These are phyloP conservation scores for Fusarium pseudocircinatum DNA, from an alignment of 2,329 filamentous ascomycete species.

Conservation along the genomic window DNA sequence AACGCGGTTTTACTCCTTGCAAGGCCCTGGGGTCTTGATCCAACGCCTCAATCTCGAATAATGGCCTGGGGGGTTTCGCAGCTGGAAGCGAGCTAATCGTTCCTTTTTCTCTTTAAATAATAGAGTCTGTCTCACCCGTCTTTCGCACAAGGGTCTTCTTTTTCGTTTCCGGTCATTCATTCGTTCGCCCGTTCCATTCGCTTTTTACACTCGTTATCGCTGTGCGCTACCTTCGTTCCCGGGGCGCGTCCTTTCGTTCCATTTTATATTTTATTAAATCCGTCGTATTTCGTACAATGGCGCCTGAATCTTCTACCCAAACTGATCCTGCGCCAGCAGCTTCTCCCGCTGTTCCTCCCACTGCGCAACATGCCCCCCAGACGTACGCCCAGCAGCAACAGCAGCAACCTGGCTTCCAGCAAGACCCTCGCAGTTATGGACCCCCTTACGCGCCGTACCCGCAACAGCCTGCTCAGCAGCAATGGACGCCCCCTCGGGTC, in stretches of 20 bases:
- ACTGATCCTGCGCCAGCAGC: conserved; percentile 23
- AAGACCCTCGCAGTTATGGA: conserved; percentile 41
- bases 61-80: conserved; percentile 10
- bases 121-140: conserved; percentile 13
- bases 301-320: conserved; percentile 37
- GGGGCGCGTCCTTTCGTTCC: not conserved
- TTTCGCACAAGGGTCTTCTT: not conserved
- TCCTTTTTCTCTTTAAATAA: conserved; percentile 10
- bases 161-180: not conserved
- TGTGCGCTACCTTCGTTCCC: not conserved
- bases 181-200: conserved; percentile 10
- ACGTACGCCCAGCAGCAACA: conserved; percentile 11
- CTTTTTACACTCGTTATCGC: conserved; percentile 6
- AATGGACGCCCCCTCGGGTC: conserved; percentile 24
- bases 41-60: conserved; percentile 4
- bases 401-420: conserved; percentile 28
- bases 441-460: conserved; percentile 40
- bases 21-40: conserved; percentile 16
- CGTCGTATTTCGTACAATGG: conserved; percentile 24
- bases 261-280: not conserved
- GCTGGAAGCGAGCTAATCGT: conserved; percentile 3
- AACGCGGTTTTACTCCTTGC: conserved; percentile 7
- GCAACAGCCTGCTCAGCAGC: conserved; percentile 31
- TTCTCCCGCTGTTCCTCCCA: conserved; percentile 18
- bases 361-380: conserved; percentile 19